A percentile compares a stretch with the other conserved stretches of the same genome.
Conservation (phyloP, 164 flowering plant genomes). For the Berberis thunbergii region DNA sequence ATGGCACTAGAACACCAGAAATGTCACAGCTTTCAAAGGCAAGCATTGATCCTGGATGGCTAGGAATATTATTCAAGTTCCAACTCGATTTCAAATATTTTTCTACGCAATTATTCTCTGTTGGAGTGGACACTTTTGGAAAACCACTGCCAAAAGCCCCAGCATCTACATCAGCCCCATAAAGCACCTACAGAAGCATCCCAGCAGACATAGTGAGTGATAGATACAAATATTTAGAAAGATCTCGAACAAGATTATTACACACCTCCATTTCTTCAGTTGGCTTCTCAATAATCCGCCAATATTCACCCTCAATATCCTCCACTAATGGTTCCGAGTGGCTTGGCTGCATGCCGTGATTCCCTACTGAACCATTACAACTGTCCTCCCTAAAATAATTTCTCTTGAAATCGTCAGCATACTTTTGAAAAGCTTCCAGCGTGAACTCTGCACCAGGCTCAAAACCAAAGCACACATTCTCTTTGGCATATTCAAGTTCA, state of each 20-base stretch:
- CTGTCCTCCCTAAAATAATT: constrained; percentile 50
- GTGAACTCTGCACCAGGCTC: constrained; percentile 89
- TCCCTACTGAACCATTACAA: constrained; percentile 14
- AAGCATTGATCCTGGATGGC: constrained; percentile 64
- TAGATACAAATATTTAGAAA: neutral
- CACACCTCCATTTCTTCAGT: constrained; percentile 76
- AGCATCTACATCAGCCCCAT: constrained; percentile 41
- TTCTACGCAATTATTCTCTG: constrained; percentile 15
- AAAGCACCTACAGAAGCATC: constrained; percentile 45
- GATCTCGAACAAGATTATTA: neutral
- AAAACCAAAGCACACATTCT: constrained; percentile 60
- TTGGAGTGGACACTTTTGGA: constrained; percentile 22
- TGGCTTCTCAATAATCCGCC: constrained; percentile 68
- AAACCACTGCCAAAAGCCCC: constrained; percentile 56
- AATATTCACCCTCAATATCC: constrained; percentile 74
- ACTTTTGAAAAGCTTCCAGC: constrained; percentile 60
- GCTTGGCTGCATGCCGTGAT: constrained; percentile 16
- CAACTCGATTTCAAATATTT: constrained; percentile 42
- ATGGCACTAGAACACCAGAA: constrained; percentile 45
- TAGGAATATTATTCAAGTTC: constrained; percentile 60
- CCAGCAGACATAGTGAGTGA: neutral
- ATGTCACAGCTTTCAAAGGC: constrained; percentile 43
- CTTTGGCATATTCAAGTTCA: constrained; percentile 22
- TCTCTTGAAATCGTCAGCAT: constrained; percentile 72
- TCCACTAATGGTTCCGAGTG: constrained; percentile 48